Percentiles rank a stretch among this genome's conserved stretches.
These are phyloP conservation scores for Symmetrospora coprosmae DNA, from an alignment of 768 basidiomycete species.

Conservation along the genomic window DNA sequence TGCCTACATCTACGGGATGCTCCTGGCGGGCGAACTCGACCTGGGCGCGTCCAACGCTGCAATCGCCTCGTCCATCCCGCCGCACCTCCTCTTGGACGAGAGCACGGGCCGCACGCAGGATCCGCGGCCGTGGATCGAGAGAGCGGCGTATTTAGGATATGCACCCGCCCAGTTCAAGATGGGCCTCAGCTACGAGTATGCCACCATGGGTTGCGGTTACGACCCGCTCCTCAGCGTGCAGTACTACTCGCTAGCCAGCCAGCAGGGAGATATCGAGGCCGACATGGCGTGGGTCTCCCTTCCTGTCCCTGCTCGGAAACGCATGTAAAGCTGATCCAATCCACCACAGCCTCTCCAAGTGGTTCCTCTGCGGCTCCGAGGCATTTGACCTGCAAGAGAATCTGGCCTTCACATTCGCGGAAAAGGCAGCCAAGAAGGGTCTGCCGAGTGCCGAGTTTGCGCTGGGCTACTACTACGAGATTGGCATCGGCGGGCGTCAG, in stretches of 20 bases:
- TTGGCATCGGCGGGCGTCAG: conserved; percentile 61
- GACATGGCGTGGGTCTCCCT: conserved; percentile 54
- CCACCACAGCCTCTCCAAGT: conserved; percentile 56
- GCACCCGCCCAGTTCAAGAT: conserved; percentile 76
- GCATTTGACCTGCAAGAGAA: conserved; percentile 46
- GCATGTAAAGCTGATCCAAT: neutral
- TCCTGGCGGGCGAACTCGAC: conserved; percentile 72
- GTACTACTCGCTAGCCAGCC: conserved; percentile 62
- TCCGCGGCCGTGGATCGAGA: conserved; percentile 62
- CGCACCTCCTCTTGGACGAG: conserved; percentile 45
- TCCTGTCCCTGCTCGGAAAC: neutral
- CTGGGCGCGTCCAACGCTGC: conserved; percentile 34
- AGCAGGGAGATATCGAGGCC: conserved; percentile 77
- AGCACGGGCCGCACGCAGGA: conserved; percentile 43
- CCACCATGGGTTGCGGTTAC: conserved; percentile 65
- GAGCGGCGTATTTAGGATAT: conserved; percentile 67
- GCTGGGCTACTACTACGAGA: conserved; percentile 86
- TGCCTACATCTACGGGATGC: conserved; percentile 50
- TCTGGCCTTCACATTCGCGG: conserved; percentile 75
- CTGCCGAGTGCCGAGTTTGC: conserved; percentile 68
- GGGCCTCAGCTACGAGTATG: conserved; percentile 83
- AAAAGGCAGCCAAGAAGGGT: conserved; percentile 54
- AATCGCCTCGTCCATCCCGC: conserved; percentile 43
- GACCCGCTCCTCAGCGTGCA: conserved; percentile 80
- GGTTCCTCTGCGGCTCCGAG: conserved; percentile 80